Percentiles rank a stretch among this genome's conserved stretches.
Conservation (phyloP, 805 yeast genomes). For the Dipodascopsis tothii region DNA sequence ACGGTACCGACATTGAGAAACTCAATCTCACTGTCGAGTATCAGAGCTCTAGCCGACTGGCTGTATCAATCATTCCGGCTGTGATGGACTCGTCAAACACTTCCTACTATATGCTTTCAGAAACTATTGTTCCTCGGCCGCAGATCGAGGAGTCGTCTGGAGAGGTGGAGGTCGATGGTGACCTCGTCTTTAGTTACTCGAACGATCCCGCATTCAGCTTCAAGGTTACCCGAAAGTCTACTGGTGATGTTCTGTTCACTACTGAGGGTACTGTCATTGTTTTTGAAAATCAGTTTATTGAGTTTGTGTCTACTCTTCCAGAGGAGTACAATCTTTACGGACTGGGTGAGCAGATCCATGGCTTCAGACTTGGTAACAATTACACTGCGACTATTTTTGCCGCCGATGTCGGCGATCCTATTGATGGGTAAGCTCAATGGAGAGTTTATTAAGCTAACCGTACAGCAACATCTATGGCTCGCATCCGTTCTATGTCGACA, state of each 20-base stretch:
- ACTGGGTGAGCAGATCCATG: slow-evolving; percentile 33
- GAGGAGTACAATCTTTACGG: slow-evolving; percentile 29
- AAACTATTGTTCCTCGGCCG: slow-evolving; percentile 4
- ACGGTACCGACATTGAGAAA: slow-evolving; percentile 12
- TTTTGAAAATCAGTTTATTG: slow-evolving; percentile 32
- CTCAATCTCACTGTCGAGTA: slow-evolving; percentile 3
- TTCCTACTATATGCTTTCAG: slow-evolving; percentile 1
- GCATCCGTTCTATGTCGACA: slow-evolving; percentile 33
- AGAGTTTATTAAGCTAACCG: no score
- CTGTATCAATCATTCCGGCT: slow-evolving; percentile 1
- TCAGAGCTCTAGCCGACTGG: slow-evolving; percentile 3
- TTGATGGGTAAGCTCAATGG: no score
- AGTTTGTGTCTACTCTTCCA: slow-evolving; percentile 31
- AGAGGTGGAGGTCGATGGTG: neutral
- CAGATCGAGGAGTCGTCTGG: neutral
- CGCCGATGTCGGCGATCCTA: slow-evolving; percentile 29
- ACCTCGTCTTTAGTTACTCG: slow-evolving; percentile 4
- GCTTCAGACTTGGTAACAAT: slow-evolving; percentile 28
- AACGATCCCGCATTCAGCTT: slow-evolving; percentile 22
- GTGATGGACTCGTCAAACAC: slow-evolving; percentile 1
- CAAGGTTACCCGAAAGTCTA: slow-evolving; percentile 24
- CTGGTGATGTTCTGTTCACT: slow-evolving; percentile 29
- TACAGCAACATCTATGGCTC: slow-evolving; percentile 33
- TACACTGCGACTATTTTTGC: slow-evolving; percentile 31
- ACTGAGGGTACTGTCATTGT: slow-evolving; percentile 31